Conservation (phyloP, 2,329 filamentous ascomycete species). For the Aspergillus novofumigatus region DNA sequence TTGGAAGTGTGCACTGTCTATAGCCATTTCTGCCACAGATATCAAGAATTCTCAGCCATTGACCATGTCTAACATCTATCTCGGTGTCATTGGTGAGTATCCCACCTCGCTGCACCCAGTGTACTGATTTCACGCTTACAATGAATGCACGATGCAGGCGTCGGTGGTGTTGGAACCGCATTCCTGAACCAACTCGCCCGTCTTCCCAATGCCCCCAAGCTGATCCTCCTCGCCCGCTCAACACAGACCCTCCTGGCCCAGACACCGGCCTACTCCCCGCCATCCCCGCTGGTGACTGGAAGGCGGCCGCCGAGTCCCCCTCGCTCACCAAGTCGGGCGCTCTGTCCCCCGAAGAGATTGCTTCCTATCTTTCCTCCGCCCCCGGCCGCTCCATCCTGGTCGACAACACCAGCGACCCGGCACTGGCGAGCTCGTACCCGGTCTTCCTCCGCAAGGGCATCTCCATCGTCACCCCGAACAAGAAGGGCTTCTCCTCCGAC, state of each 20-base stretch:
- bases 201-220: slow-evolving; percentile 65
- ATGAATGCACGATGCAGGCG: slow-evolving; percentile 54
- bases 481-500: slow-evolving; percentile 89
- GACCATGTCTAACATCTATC: slow-evolving; percentile 37
- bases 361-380: slow-evolving; percentile 71
- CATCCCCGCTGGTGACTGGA: slow-evolving; percentile 55
- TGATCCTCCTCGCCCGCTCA: slow-evolving; percentile 82
- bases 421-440: slow-evolving; percentile 79
- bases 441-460: slow-evolving; percentile 75
- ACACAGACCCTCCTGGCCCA: slow-evolving; percentile 73
- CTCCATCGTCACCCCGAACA: slow-evolving; percentile 93
- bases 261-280: slow-evolving; percentile 63
- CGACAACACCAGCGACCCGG: slow-evolving; percentile 92
- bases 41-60: neutral
- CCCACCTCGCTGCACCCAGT: slow-evolving; percentile 1
- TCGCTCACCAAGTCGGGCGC: slow-evolving; percentile 48
- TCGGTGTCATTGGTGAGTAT: slow-evolving; percentile 39
- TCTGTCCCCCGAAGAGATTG: slow-evolving; percentile 64
- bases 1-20: neutral
- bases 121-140: neutral
- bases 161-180: slow-evolving; percentile 86
- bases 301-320: slow-evolving; percentile 57
- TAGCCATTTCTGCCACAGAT: neutral
- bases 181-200: slow-evolving; percentile 79
- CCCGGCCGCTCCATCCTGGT: slow-evolving; percentile 78